These are phyloP conservation scores for Yarrowia bubula DNA, from an alignment of 805 yeast species.

Conservation along the genomic window DNA sequence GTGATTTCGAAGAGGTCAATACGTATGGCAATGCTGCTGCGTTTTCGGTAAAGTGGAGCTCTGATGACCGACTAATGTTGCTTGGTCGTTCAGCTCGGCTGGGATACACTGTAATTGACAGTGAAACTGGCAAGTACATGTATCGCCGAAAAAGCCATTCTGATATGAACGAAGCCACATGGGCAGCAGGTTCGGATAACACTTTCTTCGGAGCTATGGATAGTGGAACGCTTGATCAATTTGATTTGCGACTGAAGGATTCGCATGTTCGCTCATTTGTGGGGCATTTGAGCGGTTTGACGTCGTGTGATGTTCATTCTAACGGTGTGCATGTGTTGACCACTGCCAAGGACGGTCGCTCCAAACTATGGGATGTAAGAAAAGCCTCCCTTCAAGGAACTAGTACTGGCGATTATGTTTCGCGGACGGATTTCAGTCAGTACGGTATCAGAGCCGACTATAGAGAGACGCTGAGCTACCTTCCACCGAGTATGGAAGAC, in stretches of 20 bases:
- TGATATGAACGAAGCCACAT: neutral
- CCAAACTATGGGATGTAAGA: constrained; percentile 20
- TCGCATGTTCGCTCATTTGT: constrained; percentile 5
- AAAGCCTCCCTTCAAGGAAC: neutral
- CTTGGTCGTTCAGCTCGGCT: neutral
- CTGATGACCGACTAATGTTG: neutral
- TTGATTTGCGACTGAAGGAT: neutral
- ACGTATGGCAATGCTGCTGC: neutral
- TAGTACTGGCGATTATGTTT: neutral
- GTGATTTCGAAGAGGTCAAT: neutral
- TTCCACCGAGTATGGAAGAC: constrained; percentile 10
- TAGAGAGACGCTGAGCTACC: constrained; percentile 12
- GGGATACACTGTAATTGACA: constrained; percentile 12
- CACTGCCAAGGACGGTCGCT: constrained; percentile 10
- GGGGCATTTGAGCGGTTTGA: constrained; percentile 21
- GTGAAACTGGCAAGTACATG: neutral
- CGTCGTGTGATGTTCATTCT: constrained; percentile 14
- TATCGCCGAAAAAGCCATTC: neutral
- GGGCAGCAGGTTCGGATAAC: constrained; percentile 1
- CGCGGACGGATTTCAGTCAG: neutral
- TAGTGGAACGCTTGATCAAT: constrained; percentile 2
- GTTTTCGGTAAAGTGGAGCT: constrained; percentile 4
- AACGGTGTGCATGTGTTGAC: neutral
- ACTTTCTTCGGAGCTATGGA: constrained; percentile 6
- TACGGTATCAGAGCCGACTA: neutral